phyloP scores from a whole-genome alignment of 305 asterid species.

The Fraxinus velutina region DNA sequence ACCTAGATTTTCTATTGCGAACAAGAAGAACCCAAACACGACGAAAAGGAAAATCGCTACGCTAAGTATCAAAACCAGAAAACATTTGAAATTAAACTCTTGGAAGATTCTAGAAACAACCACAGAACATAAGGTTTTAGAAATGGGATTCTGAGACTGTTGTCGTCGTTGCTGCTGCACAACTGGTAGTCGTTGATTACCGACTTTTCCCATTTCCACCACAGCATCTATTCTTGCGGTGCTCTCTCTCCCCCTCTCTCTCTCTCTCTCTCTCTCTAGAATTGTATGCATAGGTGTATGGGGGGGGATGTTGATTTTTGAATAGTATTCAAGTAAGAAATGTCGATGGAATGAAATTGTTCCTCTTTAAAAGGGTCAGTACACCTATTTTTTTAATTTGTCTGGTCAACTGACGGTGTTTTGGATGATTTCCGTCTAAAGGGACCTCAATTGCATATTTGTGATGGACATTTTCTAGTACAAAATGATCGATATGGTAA shows the following conservation, averaged over 20 bases:
- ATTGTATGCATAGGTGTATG: background rate
- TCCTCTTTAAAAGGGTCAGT: too few species aligned
- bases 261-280: background rate
- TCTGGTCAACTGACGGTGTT: background rate
- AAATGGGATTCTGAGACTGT: conserved; percentile 6
- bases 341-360: background rate
- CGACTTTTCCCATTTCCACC: conserved; percentile 45
- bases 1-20: conserved; percentile 20
- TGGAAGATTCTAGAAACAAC: conserved; percentile 22
- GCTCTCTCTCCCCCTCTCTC: background rate
- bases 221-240: conserved; percentile 36
- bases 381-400: too few species aligned
- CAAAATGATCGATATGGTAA: background rate
- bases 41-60: conserved; percentile 30
- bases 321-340: too few species aligned
- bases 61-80: conserved; percentile 30
- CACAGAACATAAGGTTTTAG: conserved; percentile 27
- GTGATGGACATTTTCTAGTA: too few species aligned
- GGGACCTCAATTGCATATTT: background rate
- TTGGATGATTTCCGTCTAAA: background rate
- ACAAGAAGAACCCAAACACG: conserved; percentile 33
- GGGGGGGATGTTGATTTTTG: background rate
- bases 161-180: conserved; percentile 26
- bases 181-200: conserved; percentile 33
- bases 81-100: conserved; percentile 35